Evolutionary conservation across 2,329 filamentous ascomycete genomes (phyloP), one percentile per base, ranked within the genome.

Genomic region (Colletotrichum australisinense): DNA sequence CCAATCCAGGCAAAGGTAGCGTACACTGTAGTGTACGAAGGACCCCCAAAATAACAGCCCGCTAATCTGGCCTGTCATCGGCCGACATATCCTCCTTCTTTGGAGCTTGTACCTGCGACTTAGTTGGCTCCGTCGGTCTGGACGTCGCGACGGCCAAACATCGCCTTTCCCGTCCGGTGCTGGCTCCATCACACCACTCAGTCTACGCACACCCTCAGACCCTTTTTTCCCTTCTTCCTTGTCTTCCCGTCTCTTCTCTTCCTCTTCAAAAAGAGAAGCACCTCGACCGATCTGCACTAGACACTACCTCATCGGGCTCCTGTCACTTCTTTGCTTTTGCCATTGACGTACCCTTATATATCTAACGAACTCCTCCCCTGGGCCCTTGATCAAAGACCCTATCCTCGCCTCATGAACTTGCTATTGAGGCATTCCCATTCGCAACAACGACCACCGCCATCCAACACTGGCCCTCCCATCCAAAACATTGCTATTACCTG

Each of bases 351-450:
- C 67, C 63, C 32, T 67, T 73, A 66, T 55, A 63, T 53, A 70
- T 67, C 69, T 49, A 67, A 53, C 57, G 65, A 72, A 68, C 63
- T 59, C 49, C 71, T 42, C 56, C 58, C 69, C 67, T 56, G 59
- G 52, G 59, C 63, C 73, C 59, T 66, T 73, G 71, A 63, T 28
- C 60, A 65, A 56, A 55, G 30, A 26, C 26, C 62, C 46, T 59
- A 22, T 52, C 16, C 30, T 42, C 67, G 58, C 63, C 80, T 79
- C 76, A 85, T 85, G 83, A 82, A 76, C 79, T 83, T 80, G 84
- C 79, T 85, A 85, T 77, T 85, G 81, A 85, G 80, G 83, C 76
- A 69, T 68, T 49, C 65, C 32, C n/a, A 26, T 38, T 24, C 35
- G 62, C 28, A 56, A 73, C 46, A 52, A 53, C 42, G n/a, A 67